Conservation (phyloP, 345 rosid species). For the Eucalyptus dawsonii region DNA sequence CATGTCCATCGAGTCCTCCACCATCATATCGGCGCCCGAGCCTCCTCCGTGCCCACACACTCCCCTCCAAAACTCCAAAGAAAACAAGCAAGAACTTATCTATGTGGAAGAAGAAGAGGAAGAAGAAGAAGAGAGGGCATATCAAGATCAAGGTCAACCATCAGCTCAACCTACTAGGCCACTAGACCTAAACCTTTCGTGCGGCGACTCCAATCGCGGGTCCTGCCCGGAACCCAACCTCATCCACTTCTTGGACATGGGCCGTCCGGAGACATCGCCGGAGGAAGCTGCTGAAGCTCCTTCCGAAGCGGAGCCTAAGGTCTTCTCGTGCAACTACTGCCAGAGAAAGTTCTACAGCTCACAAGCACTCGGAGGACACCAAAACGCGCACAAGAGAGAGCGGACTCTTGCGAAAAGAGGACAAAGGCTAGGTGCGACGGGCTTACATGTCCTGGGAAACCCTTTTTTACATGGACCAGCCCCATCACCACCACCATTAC, state of each 20-base stretch:
- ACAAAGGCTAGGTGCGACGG: neutral
- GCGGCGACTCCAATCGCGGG: conserved; percentile 11
- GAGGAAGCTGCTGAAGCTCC: neutral
- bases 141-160: neutral
- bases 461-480: conserved; percentile 16
- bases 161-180: neutral
- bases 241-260: conserved; percentile 26
- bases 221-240: conserved; percentile 57
- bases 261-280: neutral
- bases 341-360: conserved; percentile 24
- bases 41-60: conserved; percentile 1
- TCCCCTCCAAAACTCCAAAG: neutral
- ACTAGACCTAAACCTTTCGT: conserved; percentile 22
- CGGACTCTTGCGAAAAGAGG: conserved; percentile 32
- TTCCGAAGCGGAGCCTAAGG: conserved; percentile 9
- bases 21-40: conserved; percentile 13
- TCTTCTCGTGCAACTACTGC: conserved; percentile 24
- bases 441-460: conserved; percentile 20
- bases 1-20: neutral
- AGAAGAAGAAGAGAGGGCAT: neutral
- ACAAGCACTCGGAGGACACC: conserved; percentile 22
- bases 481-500: conserved; percentile 5
- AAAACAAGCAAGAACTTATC: neutral
- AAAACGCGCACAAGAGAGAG: conserved; percentile 29
- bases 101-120: neutral